Evolutionary conservation across 257 asterid species (phyloP), one percentile per base, ranked within the genome.

Genomic region (Cynanchum wilfordii): DNA sequence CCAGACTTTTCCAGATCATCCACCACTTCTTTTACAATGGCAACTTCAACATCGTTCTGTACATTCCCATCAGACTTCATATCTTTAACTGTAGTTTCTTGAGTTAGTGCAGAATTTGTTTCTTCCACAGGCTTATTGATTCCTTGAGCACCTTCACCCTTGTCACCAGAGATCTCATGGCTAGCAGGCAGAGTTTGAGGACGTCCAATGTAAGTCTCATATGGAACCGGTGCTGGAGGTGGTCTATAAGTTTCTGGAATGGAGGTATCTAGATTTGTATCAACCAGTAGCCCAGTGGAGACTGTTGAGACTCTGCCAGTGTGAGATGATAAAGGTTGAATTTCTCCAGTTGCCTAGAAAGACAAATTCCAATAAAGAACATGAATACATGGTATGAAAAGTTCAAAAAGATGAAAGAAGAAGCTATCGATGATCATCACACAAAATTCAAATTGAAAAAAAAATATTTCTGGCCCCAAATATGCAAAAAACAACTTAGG

Each of bases 201-300:
- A 68, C 8, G 76, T 66, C 82, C 84, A 56, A 66, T 86, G 72
- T 73, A 59, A 51, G 82, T 82, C 73, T 90, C 97, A 81, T 85
- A 90, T 44, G 96, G 97, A 71, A 88, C 75, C 30, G 97, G 98
- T 27, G 84, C 85, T 55, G 98, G 97, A 59, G 98, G 96, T 49
- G 96, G 83, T 33, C 85, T 81, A 79, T 88, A 93, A 60, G 97
- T 88, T 76, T 89, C 96, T 36, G 91, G 97, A 73, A 82, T 80
- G 64, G 97, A 83, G 44, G 98, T 89, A 78, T 89, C 96, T 76
- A 89, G 85, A 86, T 90, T 93, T 60, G 97, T 89, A 77, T 93
- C 98, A 5, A 93, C 97, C 84, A 91, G 81, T 68, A 87, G 91
- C 52, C 88, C 96, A 12, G 87, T 69, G 70, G 90, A 81, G 82